phyloP scores from a whole-genome alignment of 352 stramenopile genomes.

The Phytophthora fragariae region DNA sequence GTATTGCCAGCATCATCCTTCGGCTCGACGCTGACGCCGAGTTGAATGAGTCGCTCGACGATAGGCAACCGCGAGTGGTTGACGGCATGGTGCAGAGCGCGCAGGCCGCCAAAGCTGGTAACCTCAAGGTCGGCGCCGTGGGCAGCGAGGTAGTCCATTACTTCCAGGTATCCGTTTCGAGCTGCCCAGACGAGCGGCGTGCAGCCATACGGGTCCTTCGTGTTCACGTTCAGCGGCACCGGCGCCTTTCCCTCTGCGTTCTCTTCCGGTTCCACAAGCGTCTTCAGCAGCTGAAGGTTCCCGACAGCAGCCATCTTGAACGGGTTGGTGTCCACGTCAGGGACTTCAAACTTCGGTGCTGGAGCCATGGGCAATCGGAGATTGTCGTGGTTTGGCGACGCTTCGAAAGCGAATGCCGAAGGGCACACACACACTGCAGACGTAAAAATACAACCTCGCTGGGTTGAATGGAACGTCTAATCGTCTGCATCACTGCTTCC shows the following conservation, averaged over 20 bases:
- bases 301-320: conserved; percentile 89
- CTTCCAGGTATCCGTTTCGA: conserved; percentile 86
- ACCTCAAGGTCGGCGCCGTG: conserved; percentile 78
- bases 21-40: conserved; percentile 76
- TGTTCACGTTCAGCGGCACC: conserved; percentile 75
- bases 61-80: conserved; percentile 79
- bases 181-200: conserved; percentile 84
- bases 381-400: conserved; percentile 9
- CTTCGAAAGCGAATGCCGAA: conserved; percentile 9
- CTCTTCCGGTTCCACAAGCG: conserved; percentile 65
- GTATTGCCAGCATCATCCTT: conserved; percentile 90
- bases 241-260: conserved; percentile 46
- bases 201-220: conserved; percentile 84
- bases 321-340: conserved; percentile 84
- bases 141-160: conserved; percentile 76
- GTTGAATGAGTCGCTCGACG: conserved; percentile 73
- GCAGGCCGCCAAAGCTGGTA: conserved; percentile 80
- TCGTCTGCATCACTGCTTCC: conserved; percentile 3
- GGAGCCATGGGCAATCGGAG: conserved; percentile 26
- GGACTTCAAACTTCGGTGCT: conserved; percentile 73
- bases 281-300: conserved; percentile 75
- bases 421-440: neutral
- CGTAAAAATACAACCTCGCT: neutral
- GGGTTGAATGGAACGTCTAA: neutral
- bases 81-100: conserved; percentile 84